Evolutionary conservation across 805 yeast genomes (phyloP).

Genomic region (Saccharomycopsis olivae): DNA sequence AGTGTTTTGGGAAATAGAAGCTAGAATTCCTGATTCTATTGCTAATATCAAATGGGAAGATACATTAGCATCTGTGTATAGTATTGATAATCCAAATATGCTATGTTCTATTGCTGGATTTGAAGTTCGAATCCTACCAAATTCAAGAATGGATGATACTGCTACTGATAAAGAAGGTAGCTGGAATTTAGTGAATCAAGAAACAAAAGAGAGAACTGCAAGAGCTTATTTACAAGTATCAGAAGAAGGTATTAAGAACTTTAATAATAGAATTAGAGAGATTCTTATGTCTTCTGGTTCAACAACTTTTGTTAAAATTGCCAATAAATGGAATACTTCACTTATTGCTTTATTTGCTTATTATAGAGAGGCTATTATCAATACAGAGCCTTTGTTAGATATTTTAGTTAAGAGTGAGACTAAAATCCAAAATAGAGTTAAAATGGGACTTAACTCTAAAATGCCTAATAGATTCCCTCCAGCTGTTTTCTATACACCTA

Average conservation of each 20-base stretch:
- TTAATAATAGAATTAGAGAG: slow-evolving; percentile 78
- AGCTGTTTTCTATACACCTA: slow-evolving; percentile 95
- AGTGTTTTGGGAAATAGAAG: slow-evolving; percentile 78
- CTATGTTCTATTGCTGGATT: slow-evolving; percentile 91
- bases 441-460: slow-evolving; percentile 89
- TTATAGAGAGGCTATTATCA: slow-evolving; percentile 84
- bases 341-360: slow-evolving; percentile 78
- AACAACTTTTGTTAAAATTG: slow-evolving; percentile 87
- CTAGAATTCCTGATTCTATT: slow-evolving; percentile 68
- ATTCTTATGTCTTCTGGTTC: slow-evolving; percentile 93
- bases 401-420: slow-evolving; percentile 85
- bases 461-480: slow-evolving; percentile 99
- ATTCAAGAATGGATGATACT: slow-evolving; percentile 43
- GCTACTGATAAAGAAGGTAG: slow-evolving; percentile 66
- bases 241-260: slow-evolving; percentile 65
- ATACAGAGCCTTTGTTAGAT: slow-evolving; percentile 72
- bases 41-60: slow-evolving; percentile 67
- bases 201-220: slow-evolving; percentile 77
- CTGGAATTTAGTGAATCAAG: slow-evolving; percentile 73
- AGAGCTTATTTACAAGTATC: slow-evolving; percentile 80
- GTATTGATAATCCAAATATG: slow-evolving; percentile 81
- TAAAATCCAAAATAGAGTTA: slow-evolving; percentile 85
- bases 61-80: slow-evolving; percentile 78
- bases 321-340: slow-evolving; percentile 94
- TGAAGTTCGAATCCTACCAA: slow-evolving; percentile 83